Conservation (phyloP, 352 stramenopile species). For the Thalassiosira livingstoniorum region DNA sequence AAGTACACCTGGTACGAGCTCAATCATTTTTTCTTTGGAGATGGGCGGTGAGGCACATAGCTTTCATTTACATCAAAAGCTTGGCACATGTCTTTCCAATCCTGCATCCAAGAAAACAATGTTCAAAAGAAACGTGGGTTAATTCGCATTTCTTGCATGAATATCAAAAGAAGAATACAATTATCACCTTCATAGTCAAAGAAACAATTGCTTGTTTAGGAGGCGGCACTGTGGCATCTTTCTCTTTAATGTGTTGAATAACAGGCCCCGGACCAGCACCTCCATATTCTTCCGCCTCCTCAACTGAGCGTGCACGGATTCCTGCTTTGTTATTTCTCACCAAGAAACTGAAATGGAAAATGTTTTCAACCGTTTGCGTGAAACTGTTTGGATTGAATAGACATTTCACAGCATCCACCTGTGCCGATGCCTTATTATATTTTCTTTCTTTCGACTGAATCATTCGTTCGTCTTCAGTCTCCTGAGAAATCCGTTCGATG, state of each 20-base stretch:
- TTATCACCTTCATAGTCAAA: conserved; percentile 72
- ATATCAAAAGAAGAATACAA: neutral
- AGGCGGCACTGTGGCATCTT: neutral
- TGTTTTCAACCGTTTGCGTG: conserved; percentile 87
- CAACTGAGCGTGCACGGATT: conserved; percentile 32
- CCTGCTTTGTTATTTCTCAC: conserved; percentile 68
- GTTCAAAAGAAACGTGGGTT: neutral
- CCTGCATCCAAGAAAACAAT: conserved; percentile 21
- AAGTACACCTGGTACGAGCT: too few relatives aligned
- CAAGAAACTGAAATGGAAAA: conserved; percentile 85
- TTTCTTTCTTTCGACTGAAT: conserved; percentile 40
- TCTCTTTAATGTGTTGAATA: neutral
- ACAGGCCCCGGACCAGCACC: conserved; percentile 33
- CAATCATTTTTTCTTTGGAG: conserved; percentile 19
- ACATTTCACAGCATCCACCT: conserved; percentile 64
- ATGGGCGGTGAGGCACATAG: conserved; percentile 66
- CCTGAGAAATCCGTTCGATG: conserved; percentile 1
- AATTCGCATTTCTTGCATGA: neutral
- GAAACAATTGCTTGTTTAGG: conserved; percentile 72
- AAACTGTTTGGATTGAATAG: conserved; percentile 86
- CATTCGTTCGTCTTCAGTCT: conserved; percentile 36
- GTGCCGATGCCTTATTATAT: conserved; percentile 19
- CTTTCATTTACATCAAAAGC: conserved; percentile 65
- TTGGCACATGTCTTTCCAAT: conserved; percentile 75
- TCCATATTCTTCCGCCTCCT: conserved; percentile 50